These are phyloP conservation scores for Fusarium sp. DNA, from an alignment of 2,329 filamentous ascomycete species.

Conservation along the genomic window DNA sequence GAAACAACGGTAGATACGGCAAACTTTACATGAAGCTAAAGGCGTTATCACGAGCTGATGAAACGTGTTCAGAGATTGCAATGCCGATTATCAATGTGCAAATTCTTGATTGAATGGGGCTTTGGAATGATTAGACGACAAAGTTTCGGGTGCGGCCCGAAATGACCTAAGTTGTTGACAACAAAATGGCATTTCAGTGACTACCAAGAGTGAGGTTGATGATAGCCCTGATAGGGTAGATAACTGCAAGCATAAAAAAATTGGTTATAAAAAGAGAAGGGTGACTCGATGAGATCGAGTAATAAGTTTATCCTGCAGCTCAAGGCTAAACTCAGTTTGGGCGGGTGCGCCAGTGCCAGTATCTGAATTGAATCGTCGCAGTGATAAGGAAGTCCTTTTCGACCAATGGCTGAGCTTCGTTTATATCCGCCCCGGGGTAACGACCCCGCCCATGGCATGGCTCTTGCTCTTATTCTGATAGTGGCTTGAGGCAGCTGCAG, in stretches of 20 bases:
- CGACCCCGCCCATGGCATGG: slow-evolving; percentile 35
- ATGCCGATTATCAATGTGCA: slow-evolving; percentile 11
- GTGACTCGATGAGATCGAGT: slow-evolving; percentile 63
- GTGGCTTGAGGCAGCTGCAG: slow-evolving; percentile 35
- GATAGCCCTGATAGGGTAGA: slow-evolving; percentile 33
- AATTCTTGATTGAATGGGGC: slow-evolving; percentile 3
- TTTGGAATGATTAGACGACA: slow-evolving; percentile 1
- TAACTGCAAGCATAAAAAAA: slow-evolving; percentile 19
- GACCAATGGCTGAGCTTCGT: slow-evolving; percentile 33
- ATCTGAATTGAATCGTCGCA: slow-evolving; percentile 35
- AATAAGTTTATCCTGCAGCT: slow-evolving; percentile 46
- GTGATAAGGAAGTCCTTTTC: slow-evolving; percentile 34
- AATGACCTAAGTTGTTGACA: slow-evolving; percentile 17
- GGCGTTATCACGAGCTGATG: slow-evolving; percentile 1
- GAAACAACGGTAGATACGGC: neutral
- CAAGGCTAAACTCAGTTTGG: slow-evolving; percentile 29
- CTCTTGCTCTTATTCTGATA: slow-evolving; percentile 29
- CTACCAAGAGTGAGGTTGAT: slow-evolving; percentile 10
- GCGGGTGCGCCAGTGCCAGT: slow-evolving; percentile 23
- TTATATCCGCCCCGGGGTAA: slow-evolving; percentile 43
- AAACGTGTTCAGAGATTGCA: neutral
- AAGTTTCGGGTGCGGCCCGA: slow-evolving; percentile 27
- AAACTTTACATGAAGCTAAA: slow-evolving; percentile 3
- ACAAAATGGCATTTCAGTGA: slow-evolving; percentile 24
- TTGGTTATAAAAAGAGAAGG: slow-evolving; percentile 28